Evolutionary conservation across 1,284 basidiomycete species (phyloP), one percentile per base, ranked within the genome.

Genomic region (Tilletiopsis washingtonensis): DNA sequence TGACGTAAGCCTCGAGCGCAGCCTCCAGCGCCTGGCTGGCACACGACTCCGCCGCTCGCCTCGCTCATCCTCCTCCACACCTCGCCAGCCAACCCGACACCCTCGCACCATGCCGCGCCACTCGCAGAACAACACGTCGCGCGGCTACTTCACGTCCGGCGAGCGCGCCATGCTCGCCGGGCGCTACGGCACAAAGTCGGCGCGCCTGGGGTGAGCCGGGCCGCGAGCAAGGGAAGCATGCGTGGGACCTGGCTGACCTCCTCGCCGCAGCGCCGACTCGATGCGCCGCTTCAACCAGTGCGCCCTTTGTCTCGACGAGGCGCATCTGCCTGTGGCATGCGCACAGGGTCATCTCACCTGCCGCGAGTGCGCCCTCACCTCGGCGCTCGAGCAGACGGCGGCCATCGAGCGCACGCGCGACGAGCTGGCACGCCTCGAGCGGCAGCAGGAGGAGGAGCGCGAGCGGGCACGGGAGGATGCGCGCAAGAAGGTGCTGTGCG

Each of bases 231-330:
- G n/a, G n/a, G n/a, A n/a, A n/a, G n/a, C n/a, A n/a, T n/a, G n/a
- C n/a, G n/a, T n/a, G n/a, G n/a, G n/a, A n/a, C n/a, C n/a, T n/a
- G n/a, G n/a, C n/a, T n/a, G n/a, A n/a, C n/a, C n/a, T n/a, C n/a
- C n/a, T n/a, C n/a, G n/a, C n/a, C n/a, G n/a, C n/a, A n/a, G n/a
- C n/a, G n/a, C 85, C 69, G 89, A 93, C 74, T 88, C 85, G 4
- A 88, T 93, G 85, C 82, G 88, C 38, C 80, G 80, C 27, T 88
- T 90, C 70, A 87, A 91, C 73, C 82, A 85, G 7, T 94, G 89
- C 69, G 80, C 85, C 15, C 45, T 59, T 14, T 93, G 90, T 69
- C 76, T 93, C 25, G 83, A 86, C 51, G 78, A 79, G 44, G 88
- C 86, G 3, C 75, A 84, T 41, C 84, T 88, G 46, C 87, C 90